Percentiles rank a stretch among this genome's conserved stretches.
These are phyloP conservation scores for Teunomyces aglyptinius DNA, from an alignment of 805 yeast genomes.

Conservation along the genomic window DNA sequence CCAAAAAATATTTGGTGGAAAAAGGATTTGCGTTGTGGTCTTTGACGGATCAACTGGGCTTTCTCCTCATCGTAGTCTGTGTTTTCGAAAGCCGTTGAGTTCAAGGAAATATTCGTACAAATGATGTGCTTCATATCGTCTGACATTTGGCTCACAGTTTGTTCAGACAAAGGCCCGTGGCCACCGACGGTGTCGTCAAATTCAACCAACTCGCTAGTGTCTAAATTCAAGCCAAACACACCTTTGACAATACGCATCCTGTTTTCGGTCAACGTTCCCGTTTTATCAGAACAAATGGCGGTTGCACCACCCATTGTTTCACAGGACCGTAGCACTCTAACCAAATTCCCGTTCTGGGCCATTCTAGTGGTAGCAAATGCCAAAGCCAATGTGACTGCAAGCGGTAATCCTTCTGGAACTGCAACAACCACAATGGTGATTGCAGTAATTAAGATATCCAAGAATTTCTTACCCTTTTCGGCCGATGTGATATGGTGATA, in stretches of 20 bases:
- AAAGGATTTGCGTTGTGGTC: conserved; percentile 29
- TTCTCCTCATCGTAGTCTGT: conserved; percentile 38
- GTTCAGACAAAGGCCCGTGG: conserved; percentile 21
- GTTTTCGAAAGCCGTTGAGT: conserved; percentile 89
- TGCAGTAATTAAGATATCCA: conserved; percentile 85
- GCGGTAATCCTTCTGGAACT: conserved; percentile 98
- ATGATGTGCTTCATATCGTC: conserved; percentile 25
- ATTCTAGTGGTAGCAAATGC: conserved; percentile 98
- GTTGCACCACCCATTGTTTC: conserved; percentile 99
- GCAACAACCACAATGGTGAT: conserved; percentile 95
- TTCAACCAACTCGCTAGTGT: conserved; percentile 21
- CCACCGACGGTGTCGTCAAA: conserved; percentile 48
- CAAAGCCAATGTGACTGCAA: conserved; percentile 93
- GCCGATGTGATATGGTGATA: conserved; percentile 52
- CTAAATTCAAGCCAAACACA: conserved; percentile 48
- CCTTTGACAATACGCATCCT: conserved; percentile 88
- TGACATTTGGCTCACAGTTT: conserved; percentile 18
- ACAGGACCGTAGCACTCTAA: conserved; percentile 89
- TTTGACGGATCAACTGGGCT: conserved; percentile 22
- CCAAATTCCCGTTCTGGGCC: conserved; percentile 95
- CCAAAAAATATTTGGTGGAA: conserved; percentile 23
- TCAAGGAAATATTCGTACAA: conserved; percentile 61
- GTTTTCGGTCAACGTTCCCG: conserved; percentile 95
- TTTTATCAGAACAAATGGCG: conserved; percentile 94
- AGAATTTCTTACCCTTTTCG: conserved; percentile 77